Evolutionary conservation across 331 rosid genomes (phyloP).

Genomic region (Dryas integrifolia): DNA sequence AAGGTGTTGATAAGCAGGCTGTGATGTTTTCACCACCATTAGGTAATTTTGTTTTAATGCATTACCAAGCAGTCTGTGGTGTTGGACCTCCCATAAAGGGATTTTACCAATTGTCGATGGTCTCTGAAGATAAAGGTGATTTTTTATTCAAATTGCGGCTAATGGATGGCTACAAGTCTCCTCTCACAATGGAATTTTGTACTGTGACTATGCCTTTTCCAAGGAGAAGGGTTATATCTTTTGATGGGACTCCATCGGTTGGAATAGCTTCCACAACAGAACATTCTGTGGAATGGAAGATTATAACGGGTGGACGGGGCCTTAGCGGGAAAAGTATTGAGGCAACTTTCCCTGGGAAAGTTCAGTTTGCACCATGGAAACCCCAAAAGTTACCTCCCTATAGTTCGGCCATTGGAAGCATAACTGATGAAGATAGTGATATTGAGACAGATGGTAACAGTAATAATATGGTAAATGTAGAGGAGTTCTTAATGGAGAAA

Average conservation of each 20-base stretch:
- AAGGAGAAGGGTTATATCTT: constrained; percentile 70
- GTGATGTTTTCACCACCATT: constrained; percentile 89
- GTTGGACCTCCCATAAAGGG: constrained; percentile 81
- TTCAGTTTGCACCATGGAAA: constrained; percentile 86
- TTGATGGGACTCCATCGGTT: constrained; percentile 90
- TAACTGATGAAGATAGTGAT: constrained; percentile 75
- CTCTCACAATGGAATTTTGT: constrained; percentile 83
- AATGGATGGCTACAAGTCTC: constrained; percentile 92
- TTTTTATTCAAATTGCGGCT: constrained; percentile 79
- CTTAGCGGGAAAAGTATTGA: constrained; percentile 85
- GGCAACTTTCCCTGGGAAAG: constrained; percentile 95
- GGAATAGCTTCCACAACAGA: constrained; percentile 89
- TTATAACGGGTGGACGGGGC: constrained; percentile 74
- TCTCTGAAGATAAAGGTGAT: constrained; percentile 96
- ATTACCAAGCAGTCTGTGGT: constrained; percentile 71
- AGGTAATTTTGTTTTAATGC: constrained; percentile 85
- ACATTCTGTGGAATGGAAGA: constrained; percentile 92
- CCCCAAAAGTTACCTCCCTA: constrained; percentile 44
- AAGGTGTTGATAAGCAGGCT: constrained; percentile 76
- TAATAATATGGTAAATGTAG: constrained; percentile 60
- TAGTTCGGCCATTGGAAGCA: constrained; percentile 41
- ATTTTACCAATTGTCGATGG: constrained; percentile 94
- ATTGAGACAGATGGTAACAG: constrained; percentile 61
- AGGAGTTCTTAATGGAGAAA: constrained; percentile 81
- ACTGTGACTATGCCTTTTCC: constrained; percentile 89